These are phyloP conservation scores for Geotrichum citri-aurantii DNA, from an alignment of 1,139 yeast species.

Conservation along the genomic window DNA sequence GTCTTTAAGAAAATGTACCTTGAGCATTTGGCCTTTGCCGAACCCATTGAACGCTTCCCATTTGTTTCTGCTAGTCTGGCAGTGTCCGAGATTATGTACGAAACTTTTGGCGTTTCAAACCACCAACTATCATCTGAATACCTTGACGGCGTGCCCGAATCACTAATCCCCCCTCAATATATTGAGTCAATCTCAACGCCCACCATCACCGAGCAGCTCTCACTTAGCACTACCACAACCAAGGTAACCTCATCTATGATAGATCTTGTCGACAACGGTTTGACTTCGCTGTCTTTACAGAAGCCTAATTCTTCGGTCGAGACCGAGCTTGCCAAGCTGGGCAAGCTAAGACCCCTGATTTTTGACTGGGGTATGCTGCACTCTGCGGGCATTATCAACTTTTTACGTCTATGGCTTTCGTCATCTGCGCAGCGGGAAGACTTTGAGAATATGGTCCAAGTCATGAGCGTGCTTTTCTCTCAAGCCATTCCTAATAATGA, in stretches of 20 bases:
- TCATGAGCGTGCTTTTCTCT: conserved; percentile 36
- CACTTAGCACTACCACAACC: background rate
- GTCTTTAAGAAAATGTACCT: conserved; percentile 28
- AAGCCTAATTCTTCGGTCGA: conserved; percentile 19
- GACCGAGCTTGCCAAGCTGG: conserved; percentile 30
- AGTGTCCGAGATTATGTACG: conserved; percentile 32
- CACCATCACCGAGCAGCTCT: conserved; percentile 12
- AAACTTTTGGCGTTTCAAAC: conserved; percentile 35
- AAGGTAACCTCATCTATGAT: conserved; percentile 14
- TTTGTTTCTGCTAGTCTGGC: conserved; percentile 33
- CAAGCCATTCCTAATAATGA: conserved; percentile 33
- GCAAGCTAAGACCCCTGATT: conserved; percentile 41
- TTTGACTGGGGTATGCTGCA: conserved; percentile 55
- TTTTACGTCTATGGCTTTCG: conserved; percentile 62
- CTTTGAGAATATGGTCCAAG: conserved; percentile 44
- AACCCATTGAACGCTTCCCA: conserved; percentile 35
- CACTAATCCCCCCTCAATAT: conserved; percentile 27
- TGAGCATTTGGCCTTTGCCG: conserved; percentile 30
- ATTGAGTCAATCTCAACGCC: conserved; percentile 11
- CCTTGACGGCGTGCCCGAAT: conserved; percentile 19
- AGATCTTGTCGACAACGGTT: conserved; percentile 7
- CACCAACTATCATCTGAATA: conserved; percentile 6
- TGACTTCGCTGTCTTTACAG: conserved; percentile 13
- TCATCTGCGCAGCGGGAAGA: conserved; percentile 54
- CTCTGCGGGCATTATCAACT: conserved; percentile 50